These are phyloP conservation scores for Saccharomycopsis javanensis DNA, from an alignment of 805 yeast species.

Conservation along the genomic window DNA sequence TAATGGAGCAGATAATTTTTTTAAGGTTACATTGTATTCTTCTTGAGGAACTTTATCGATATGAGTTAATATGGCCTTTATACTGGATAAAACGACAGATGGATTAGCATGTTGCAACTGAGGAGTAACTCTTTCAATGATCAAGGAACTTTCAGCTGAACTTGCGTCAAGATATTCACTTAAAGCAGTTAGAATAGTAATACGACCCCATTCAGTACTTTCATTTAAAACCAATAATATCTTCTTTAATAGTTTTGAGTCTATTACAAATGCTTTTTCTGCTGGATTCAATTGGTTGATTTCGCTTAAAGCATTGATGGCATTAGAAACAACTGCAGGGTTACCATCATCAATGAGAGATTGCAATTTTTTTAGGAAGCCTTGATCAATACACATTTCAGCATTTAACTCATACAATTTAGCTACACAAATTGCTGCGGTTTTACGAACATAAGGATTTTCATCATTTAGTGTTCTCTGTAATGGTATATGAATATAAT, in stretches of 20 bases:
- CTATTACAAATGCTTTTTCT: conserved; percentile 37
- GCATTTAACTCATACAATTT: conserved; percentile 83
- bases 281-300: conserved; percentile 59
- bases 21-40: conserved; percentile 35
- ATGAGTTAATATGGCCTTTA: conserved; percentile 72
- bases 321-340: conserved; percentile 96
- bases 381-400: conserved; percentile 73
- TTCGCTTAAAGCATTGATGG: conserved; percentile 77
- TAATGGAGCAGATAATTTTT: conserved; percentile 73
- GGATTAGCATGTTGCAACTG: conserved; percentile 97
- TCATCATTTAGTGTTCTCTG: conserved; percentile 80
- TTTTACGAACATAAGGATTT: conserved; percentile 93
- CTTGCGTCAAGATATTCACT: conserved; percentile 55
- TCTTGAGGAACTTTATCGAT: conserved; percentile 35
- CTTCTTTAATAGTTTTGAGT: conserved; percentile 35
- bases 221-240: conserved; percentile 82
- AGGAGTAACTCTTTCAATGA: conserved; percentile 83
- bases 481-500: conserved; percentile 85
- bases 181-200: conserved; percentile 74
- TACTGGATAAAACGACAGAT: conserved; percentile 79
- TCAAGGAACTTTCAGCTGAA: conserved; percentile 64
- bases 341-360: conserved; percentile 72
- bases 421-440: conserved; percentile 96
- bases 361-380: conserved; percentile 63
- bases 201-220: conserved; percentile 98